phyloP scores from a whole-genome alignment of 2,329 filamentous ascomycete genomes.

The Fusarium illudens region DNA sequence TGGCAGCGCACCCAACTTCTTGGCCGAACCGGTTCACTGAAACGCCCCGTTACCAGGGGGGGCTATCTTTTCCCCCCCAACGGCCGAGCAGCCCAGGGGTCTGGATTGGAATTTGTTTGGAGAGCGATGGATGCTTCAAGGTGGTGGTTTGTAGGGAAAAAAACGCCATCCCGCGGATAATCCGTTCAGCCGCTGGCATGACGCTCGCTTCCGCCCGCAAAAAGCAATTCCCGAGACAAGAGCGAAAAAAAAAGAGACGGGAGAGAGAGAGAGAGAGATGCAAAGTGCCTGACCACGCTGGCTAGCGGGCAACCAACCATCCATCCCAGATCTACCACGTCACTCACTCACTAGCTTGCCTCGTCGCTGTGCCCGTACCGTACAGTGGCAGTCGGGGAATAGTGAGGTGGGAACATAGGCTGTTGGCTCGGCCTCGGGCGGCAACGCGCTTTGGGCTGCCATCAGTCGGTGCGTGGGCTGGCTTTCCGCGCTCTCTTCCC shows the following conservation, averaged over 20 bases:
- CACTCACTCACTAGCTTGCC: conserved; percentile 26
- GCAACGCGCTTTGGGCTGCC: conserved; percentile 24
- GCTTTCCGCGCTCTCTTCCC: background rate
- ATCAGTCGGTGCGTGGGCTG: conserved; percentile 1
- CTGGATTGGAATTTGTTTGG: background rate
- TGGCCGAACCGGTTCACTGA: conserved; percentile 22
- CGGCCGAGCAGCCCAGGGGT: conserved; percentile 9
- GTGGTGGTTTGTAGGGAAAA: too few species aligned
- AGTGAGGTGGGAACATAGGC: conserved; percentile 30
- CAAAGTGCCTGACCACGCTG: background rate
- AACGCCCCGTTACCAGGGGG: background rate
- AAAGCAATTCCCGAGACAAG: background rate
- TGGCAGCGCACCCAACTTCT: conserved; percentile 23
- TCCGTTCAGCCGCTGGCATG: background rate
- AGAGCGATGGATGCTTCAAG: background rate
- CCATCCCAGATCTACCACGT: conserved; percentile 37
- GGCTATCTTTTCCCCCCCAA: background rate
- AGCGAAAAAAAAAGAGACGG: background rate
- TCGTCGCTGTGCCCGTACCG: conserved; percentile 2
- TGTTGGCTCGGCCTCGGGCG: conserved; percentile 5
- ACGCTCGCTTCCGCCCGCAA: background rate
- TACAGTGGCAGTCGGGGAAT: conserved; percentile 31
- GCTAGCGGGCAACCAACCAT: conserved; percentile 13
- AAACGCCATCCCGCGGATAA: background rate
- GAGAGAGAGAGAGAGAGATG: too few species aligned